Evolutionary conservation across 1,284 basidiomycete genomes (phyloP).

Genomic region (Microbotryomycetes sp.): DNA sequence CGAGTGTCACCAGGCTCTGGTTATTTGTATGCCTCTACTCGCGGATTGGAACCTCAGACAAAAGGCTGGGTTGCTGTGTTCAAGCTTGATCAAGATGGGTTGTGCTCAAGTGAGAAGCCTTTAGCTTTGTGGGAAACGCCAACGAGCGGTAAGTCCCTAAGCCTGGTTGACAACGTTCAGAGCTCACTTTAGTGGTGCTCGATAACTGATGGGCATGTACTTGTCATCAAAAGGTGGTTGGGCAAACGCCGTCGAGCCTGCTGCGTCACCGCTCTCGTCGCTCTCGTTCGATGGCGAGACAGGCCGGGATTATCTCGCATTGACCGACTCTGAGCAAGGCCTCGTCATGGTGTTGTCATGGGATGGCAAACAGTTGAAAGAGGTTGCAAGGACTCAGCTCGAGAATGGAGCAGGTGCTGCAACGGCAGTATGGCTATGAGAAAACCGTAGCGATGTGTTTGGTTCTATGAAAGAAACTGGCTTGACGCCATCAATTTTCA

Average conservation of each 20-base stretch:
- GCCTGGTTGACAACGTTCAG: no score
- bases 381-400: conserved; percentile 37
- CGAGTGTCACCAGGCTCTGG: conserved; percentile 38
- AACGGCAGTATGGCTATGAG: conserved; percentile 36
- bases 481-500: no score
- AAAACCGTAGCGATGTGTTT: no score
- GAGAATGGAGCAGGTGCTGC: conserved; percentile 31
- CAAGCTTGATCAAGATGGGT: conserved; percentile 36
- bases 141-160: conserved; percentile 36
- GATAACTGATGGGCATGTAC: background rate
- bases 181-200: no score
- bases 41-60: conserved; percentile 39
- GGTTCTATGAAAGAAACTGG: no score
- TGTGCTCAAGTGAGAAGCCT: conserved; percentile 31
- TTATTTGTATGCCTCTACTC: conserved; percentile 43
- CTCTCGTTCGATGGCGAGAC: conserved; percentile 12
- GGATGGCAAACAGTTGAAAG: conserved; percentile 30
- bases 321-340: conserved; percentile 44
- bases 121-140: conserved; percentile 40
- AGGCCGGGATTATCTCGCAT: conserved; percentile 38
- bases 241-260: conserved; percentile 45
- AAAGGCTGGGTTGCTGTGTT: conserved; percentile 43
- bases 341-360: conserved; percentile 40
- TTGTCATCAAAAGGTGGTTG: conserved; percentile 38
- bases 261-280: conserved; percentile 24